A percentile compares a stretch with the other conserved stretches of the same genome.
These are phyloP conservation scores for Balakata baccata DNA, from an alignment of 345 rosid species.

Conservation along the genomic window DNA sequence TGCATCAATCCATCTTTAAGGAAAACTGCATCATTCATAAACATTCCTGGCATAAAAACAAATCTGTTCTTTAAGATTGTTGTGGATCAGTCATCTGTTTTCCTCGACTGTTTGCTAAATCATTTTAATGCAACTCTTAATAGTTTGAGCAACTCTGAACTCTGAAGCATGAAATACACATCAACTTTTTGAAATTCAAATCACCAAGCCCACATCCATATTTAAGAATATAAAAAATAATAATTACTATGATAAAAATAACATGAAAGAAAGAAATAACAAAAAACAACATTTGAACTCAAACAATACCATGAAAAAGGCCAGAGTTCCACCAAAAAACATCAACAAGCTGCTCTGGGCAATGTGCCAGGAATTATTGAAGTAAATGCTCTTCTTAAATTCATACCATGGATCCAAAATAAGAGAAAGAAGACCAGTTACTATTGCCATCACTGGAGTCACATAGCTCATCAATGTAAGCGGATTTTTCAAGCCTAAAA, in stretches of 20 bases:
- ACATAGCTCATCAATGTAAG: conserved; percentile 77
- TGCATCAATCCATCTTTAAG: background rate
- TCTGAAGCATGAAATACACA: background rate
- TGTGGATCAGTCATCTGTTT: background rate
- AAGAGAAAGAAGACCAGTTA: conserved; percentile 78
- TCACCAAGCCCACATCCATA: too few species aligned
- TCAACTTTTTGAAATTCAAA: too few species aligned
- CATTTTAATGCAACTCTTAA: too few species aligned
- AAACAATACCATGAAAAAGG: conserved; percentile 79
- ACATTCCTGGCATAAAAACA: background rate
- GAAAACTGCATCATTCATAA: background rate
- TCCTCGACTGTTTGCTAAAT: background rate
- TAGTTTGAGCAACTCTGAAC: background rate
- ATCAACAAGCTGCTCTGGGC: conserved; percentile 82
- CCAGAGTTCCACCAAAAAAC: conserved; percentile 94
- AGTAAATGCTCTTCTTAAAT: conserved; percentile 63
- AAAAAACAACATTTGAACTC: background rate
- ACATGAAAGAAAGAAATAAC: background rate
- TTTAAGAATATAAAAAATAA: too few species aligned
- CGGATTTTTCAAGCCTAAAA: conserved; percentile 89
- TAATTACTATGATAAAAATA: background rate
- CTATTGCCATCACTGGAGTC: conserved; percentile 86
- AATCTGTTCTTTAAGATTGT: background rate
- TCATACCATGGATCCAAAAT: conserved; percentile 93
- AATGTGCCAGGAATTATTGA: conserved; percentile 70